phyloP scores from a whole-genome alignment of 306 rosid genomes.

The Citrullus mucosospermus region DNA sequence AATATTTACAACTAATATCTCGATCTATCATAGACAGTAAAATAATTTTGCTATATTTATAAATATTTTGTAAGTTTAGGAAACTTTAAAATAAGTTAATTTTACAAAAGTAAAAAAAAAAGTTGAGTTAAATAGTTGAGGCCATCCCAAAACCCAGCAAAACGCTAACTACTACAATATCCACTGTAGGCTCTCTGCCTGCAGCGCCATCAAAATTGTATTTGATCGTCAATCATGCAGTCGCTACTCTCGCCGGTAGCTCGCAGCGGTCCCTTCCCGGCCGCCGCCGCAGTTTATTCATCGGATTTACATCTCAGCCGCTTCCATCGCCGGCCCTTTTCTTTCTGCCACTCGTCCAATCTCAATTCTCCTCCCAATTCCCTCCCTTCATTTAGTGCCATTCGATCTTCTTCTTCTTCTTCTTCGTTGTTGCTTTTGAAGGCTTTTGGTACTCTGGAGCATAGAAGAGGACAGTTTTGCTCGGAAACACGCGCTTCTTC shows the following conservation, averaged over 20 bases:
- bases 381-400: conserved; percentile 11
- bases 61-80: fast-evolving
- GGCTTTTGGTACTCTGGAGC: conserved; percentile 15
- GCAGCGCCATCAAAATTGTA: neutral
- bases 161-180: neutral
- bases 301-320: conserved; percentile 11
- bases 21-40: too few species aligned
- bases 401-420: conserved; percentile 14
- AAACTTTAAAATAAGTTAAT: too few species aligned
- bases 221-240: conserved; percentile 36
- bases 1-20: too few species aligned
- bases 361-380: conserved; percentile 13
- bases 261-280: conserved; percentile 28
- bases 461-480: conserved; percentile 20
- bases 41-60: too few species aligned
- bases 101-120: neutral
- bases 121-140: neutral
- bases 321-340: conserved; percentile 10
- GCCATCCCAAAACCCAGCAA: neutral
- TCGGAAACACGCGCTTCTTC: conserved; percentile 31
- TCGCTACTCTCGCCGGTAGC: conserved; percentile 51
- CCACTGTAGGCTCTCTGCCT: neutral
- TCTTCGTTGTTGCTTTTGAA: conserved; percentile 8
- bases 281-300: conserved; percentile 9
- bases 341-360: conserved; percentile 16